Percentiles rank a stretch among this genome's conserved stretches.
phyloP scores from a whole-genome alignment of 805 yeast species.

The baker's yeast (Saccharomyces cerevisiae) region DNA sequence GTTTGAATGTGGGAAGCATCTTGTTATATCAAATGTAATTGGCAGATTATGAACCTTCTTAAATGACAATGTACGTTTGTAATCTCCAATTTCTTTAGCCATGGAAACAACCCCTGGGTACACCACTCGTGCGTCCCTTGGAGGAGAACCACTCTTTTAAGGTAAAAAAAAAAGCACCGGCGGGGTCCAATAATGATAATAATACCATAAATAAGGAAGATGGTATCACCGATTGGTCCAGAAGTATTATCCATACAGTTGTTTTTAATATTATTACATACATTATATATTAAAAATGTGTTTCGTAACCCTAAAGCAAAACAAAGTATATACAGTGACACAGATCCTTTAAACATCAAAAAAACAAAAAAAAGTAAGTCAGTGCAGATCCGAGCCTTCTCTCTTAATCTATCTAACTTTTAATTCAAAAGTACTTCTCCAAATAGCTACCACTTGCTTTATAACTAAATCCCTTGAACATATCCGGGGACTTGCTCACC shows the following conservation, averaged over 20 bases:
- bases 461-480: slow-evolving; percentile 33
- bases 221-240: background rate
- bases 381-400: background rate
- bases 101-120: background rate
- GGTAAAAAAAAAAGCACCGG: background rate
- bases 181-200: background rate
- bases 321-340: background rate
- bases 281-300: background rate
- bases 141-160: background rate
- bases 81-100: background rate
- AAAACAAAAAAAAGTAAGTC: background rate
- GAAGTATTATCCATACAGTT: background rate
- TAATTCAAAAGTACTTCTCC: slow-evolving; percentile 25
- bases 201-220: background rate
- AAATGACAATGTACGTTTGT: background rate
- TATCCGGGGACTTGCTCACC: slow-evolving; percentile 11
- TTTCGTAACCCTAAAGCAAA: background rate
- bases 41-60: background rate
- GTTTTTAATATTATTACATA: background rate
- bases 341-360: background rate
- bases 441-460: slow-evolving; percentile 31
- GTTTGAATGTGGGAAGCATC: background rate
- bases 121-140: background rate
- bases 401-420: background rate
- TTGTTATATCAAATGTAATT: background rate